Evolutionary conservation across 805 yeast genomes (phyloP), one percentile per base, ranked within the genome.

Genomic region (Saturnispora quitensis): DNA sequence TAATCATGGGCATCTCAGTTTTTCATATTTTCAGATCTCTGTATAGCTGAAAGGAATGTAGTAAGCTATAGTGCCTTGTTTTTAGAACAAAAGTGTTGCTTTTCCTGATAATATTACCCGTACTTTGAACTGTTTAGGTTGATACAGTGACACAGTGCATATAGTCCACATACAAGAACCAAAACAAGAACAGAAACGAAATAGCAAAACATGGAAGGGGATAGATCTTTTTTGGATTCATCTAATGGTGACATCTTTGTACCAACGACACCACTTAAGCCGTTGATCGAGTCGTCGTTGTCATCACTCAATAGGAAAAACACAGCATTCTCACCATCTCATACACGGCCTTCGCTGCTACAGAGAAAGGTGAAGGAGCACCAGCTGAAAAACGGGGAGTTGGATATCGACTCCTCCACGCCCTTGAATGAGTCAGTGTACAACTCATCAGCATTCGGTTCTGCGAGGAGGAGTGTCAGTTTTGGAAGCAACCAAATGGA

Each of bases 271-370:
- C 69, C 69, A 3, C 58, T 65, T 38, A 67, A 62, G 48, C 65
- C 69, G 22, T 56, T 68, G 28, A 61, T 65, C 17, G 58, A 62
- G 27, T 65, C 71, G 3, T 70, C 71, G 2, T 64, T 67, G 53
- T 50, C 63, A 17, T 28, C 31, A 5, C 38, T 35, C 34, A 25
- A 42, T 20, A 18, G 31, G 36, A 36, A 48, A 13, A 46, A 54
- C 22, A 45, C 53, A 22, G 50, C 51, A 28, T 47, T 46, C 40
- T 25, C 42, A 22, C 27, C 50, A 45, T 34, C 42, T 35, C n/a
- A 6, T 25, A 47, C 43, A 15, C 34, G 44, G 20, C 25, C 51
- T 9, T 25, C 51, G 4, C 27, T 47, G 5, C 34, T 53, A 13
- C 52, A 51, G 27, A 28, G 34, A 47, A 53, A 53, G 28, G 33